A percentile compares a stretch with the other conserved stretches of the same genome.
Conservation (phyloP, 2,329 filamentous ascomycete genomes). For the Dactylonectria estremocensis region DNA sequence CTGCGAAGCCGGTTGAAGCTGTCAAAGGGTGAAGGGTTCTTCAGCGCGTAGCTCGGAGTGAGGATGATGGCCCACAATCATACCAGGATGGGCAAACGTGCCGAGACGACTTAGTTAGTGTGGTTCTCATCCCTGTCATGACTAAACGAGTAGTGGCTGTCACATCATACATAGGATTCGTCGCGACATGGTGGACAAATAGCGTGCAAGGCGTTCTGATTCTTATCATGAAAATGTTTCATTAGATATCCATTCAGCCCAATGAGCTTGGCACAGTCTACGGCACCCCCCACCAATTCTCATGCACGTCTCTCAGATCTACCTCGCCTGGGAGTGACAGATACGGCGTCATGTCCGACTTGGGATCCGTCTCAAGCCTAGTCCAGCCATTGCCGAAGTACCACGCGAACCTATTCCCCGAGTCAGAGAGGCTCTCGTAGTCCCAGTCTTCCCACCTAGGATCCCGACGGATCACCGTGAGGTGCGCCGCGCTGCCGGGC, state of each 20-base stretch:
- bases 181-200: conserved; percentile 33
- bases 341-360: conserved; percentile 76
- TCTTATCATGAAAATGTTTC: conserved; percentile 14
- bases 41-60: conserved; percentile 5
- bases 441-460: conserved; percentile 71
- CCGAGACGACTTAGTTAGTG: not conserved
- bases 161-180: conserved; percentile 7
- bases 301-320: conserved; percentile 75
- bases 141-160: conserved; percentile 13
- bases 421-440: conserved; percentile 61
- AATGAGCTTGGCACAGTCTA: conserved; percentile 34
- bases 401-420: conserved; percentile 70
- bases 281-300: conserved; percentile 75
- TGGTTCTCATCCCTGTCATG: conserved; percentile 20
- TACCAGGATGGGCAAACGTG: conserved; percentile 6
- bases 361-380: conserved; percentile 67
- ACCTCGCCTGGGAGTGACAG: conserved; percentile 69
- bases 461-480: conserved; percentile 70
- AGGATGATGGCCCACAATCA: conserved; percentile 16
- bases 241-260: conserved; percentile 21
- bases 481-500: conserved; percentile 77
- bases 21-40: conserved; percentile 1
- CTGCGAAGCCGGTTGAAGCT: conserved; percentile 1
- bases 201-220: conserved; percentile 35
- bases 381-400: conserved; percentile 80